These are phyloP conservation scores for Termitomyces sp. DNA, from an alignment of 768 basidiomycete species.

Conservation along the genomic window DNA sequence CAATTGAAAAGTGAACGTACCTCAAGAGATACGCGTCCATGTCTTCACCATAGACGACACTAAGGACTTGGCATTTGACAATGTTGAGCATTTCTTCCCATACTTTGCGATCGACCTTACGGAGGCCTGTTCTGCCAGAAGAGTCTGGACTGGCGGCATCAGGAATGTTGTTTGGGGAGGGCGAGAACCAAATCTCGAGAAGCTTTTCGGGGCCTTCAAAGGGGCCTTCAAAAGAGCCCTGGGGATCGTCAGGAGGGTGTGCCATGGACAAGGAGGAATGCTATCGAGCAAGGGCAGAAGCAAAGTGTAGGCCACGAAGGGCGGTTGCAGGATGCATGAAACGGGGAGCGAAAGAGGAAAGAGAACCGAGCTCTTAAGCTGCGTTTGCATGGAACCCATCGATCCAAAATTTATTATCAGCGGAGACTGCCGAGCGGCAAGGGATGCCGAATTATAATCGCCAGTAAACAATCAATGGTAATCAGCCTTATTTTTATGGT, in stretches of 20 bases:
- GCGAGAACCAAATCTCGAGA: constrained; percentile 96
- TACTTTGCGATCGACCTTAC: constrained; percentile 63
- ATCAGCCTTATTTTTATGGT: not conserved
- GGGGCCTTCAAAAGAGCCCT: constrained; percentile 81
- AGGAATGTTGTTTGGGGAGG: constrained; percentile 59
- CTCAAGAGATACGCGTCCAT: constrained; percentile 95
- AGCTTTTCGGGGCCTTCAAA: constrained; percentile 96
- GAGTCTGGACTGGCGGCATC: constrained; percentile 27
- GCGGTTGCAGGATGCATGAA: constrained; percentile 39
- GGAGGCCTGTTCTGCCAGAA: constrained; percentile 61
- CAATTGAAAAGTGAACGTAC: constrained; percentile 37
- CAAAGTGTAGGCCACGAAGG: constrained; percentile 23
- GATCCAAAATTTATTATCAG: constrained; percentile 4
- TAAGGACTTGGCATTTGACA: constrained; percentile 95
- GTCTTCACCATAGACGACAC: constrained; percentile 81
- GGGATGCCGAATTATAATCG: constrained; percentile 2
- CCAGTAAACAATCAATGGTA: not conserved
- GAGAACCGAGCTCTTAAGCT: not conserved
- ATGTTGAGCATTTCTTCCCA: constrained; percentile 99
- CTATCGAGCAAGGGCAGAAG: constrained; percentile 44
- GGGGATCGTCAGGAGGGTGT: constrained; percentile 26
- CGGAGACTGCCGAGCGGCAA: constrained; percentile 1
- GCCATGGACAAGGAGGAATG: constrained; percentile 33
- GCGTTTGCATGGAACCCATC: not conserved
- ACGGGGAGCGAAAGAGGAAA: constrained; percentile 16